A percentile compares a stretch with the other conserved stretches of the same genome.
Conservation (phyloP, 345 rosid species). For the Eutrema japonicum region DNA sequence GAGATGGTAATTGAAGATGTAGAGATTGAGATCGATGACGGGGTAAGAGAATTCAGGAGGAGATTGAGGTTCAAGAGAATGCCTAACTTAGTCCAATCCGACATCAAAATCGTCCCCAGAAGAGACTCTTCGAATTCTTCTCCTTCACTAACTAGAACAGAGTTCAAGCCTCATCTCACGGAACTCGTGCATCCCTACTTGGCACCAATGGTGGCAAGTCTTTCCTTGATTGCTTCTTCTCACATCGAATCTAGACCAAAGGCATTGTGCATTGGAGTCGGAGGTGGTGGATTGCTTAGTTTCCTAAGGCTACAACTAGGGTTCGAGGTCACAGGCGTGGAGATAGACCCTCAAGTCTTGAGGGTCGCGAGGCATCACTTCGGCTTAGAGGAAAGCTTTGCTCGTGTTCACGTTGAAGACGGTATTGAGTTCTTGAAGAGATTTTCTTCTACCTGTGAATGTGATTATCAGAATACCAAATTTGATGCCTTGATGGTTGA, state of each 20-base stretch:
- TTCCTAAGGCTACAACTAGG: constrained; percentile 60
- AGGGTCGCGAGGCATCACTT: constrained; percentile 65
- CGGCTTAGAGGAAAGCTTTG: constrained; percentile 61
- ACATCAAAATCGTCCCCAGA: constrained; percentile 51
- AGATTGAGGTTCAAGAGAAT: constrained; percentile 85
- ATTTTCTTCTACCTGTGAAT: constrained; percentile 27
- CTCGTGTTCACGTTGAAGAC: constrained; percentile 52
- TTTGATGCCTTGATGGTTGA: constrained; percentile 89
- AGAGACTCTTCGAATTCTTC: not conserved
- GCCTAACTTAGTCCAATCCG: constrained; percentile 81
- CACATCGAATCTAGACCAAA: constrained; percentile 51
- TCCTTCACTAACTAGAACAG: constrained; percentile 42
- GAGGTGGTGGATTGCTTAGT: constrained; percentile 83
- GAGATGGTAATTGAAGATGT: constrained; percentile 89
- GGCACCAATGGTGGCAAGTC: constrained; percentile 76
- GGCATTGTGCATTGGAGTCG: constrained; percentile 80
- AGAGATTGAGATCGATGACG: constrained; percentile 45
- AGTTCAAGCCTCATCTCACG: constrained; percentile 51
- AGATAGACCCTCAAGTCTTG: constrained; percentile 68
- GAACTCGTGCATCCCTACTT: constrained; percentile 78
- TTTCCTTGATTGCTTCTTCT: constrained; percentile 48
- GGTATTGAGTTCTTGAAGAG: constrained; percentile 59
- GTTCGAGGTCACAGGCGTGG: constrained; percentile 72
- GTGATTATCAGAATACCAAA: constrained; percentile 13
- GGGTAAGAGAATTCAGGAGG: constrained; percentile 65